Evolutionary conservation across 2,329 filamentous ascomycete genomes (phyloP).

Genomic region (Pseudogymnoascus sp.): DNA sequence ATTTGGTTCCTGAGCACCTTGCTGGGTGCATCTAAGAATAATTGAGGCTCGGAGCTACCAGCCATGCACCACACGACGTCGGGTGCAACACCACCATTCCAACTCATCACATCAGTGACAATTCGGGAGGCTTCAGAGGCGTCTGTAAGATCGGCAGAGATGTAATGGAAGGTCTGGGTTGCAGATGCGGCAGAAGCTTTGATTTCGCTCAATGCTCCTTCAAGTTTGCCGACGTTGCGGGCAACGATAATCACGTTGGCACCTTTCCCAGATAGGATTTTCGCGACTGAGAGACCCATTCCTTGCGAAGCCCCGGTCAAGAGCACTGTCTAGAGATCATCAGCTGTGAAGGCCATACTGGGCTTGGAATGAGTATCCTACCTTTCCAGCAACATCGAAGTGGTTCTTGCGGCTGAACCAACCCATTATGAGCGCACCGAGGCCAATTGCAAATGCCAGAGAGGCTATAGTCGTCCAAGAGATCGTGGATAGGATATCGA

Average conservation of each 20-base stretch:
- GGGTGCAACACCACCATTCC: slow-evolving; percentile 67
- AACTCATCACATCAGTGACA: slow-evolving; percentile 63
- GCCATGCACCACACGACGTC: slow-evolving; percentile 92
- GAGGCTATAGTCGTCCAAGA: slow-evolving; percentile 1
- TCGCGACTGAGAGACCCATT: slow-evolving; percentile 72
- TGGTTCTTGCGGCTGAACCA: slow-evolving; percentile 16
- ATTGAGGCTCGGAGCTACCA: slow-evolving; percentile 63
- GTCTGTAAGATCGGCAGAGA: slow-evolving; percentile 73
- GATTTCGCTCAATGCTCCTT: slow-evolving; percentile 59
- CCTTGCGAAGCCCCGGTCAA: slow-evolving; percentile 90
- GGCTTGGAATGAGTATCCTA: neutral
- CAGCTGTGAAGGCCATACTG: neutral
- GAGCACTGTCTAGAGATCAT: slow-evolving; percentile 61
- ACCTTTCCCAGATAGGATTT: slow-evolving; percentile 71
- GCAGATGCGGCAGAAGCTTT: slow-evolving; percentile 58
- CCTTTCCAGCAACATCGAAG: slow-evolving; percentile 17
- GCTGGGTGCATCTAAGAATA: slow-evolving; percentile 70
- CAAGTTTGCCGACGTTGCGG: slow-evolving; percentile 67
- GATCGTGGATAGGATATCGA: neutral
- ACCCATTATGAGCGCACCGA: slow-evolving; percentile 16
- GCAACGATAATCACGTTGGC: slow-evolving; percentile 83
- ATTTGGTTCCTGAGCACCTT: slow-evolving; percentile 67
- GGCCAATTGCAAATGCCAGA: slow-evolving; percentile 1
- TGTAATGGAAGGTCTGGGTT: slow-evolving; percentile 72
- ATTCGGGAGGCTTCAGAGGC: slow-evolving; percentile 63